Evolutionary conservation across 805 yeast genomes (phyloP).

Genomic region (Spencermartinsiella europaea): DNA sequence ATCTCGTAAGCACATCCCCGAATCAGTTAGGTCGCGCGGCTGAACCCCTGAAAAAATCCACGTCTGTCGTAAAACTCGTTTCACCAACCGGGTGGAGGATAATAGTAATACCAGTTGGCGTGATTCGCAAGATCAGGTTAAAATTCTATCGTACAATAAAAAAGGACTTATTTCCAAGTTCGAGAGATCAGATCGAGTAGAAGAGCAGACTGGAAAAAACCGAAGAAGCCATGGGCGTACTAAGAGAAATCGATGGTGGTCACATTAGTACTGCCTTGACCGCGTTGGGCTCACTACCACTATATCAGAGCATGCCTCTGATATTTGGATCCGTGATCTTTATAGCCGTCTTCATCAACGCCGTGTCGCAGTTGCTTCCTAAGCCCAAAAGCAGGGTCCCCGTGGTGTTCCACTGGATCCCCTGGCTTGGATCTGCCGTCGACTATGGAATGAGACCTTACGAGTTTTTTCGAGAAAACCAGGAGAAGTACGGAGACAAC

Average conservation of each 20-base stretch:
- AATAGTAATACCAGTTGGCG: background rate
- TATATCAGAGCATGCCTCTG: conserved; percentile 24
- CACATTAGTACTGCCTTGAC: background rate
- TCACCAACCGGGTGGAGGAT: background rate
- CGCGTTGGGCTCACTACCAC: conserved; percentile 15
- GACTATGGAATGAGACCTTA: conserved; percentile 91
- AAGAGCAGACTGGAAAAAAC: too few species aligned
- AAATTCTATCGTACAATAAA: too few species aligned
- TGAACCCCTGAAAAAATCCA: background rate
- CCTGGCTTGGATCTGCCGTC: conserved; percentile 92
- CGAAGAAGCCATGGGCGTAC: conserved; percentile 17
- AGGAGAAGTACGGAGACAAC: conserved; percentile 83
- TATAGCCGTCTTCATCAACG: conserved; percentile 26
- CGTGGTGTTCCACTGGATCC: conserved; percentile 84
- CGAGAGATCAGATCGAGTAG: too few species aligned
- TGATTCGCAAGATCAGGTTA: background rate
- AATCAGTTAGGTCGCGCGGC: too few species aligned
- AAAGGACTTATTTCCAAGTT: too few species aligned
- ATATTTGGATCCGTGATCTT: conserved; percentile 17
- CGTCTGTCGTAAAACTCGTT: background rate
- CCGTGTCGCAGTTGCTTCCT: conserved; percentile 31
- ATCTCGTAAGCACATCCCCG: too few species aligned
- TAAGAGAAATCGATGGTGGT: conserved; percentile 6
- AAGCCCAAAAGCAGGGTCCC: conserved; percentile 69
- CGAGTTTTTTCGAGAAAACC: conserved; percentile 75